Conservation (phyloP, 176 grass and related monocot species). For the Zoysia pacifica region DNA sequence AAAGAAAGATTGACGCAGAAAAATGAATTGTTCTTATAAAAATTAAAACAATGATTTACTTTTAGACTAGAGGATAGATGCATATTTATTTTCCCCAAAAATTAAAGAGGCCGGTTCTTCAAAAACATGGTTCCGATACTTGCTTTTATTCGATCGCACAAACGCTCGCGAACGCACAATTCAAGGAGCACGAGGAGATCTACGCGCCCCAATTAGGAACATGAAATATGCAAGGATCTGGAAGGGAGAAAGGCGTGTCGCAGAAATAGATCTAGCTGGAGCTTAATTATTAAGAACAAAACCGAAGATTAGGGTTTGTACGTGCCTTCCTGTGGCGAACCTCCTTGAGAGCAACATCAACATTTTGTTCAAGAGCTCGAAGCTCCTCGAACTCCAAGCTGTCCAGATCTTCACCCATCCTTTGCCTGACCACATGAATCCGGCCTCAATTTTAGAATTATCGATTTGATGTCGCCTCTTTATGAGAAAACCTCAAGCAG, state of each 20-base stretch:
- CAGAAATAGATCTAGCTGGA: neutral
- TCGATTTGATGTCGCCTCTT: too few relatives aligned
- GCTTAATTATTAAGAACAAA: neutral
- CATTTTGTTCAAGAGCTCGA: constrained; percentile 87
- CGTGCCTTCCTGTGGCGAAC: constrained; percentile 80
- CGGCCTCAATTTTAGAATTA: too few relatives aligned
- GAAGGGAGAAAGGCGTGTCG: neutral
- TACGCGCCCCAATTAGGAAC: neutral
- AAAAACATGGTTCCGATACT: neutral
- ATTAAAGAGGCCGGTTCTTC: neutral
- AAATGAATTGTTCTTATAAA: neutral
- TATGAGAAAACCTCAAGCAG: neutral
- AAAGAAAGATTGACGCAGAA: neutral
- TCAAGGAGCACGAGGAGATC: neutral
- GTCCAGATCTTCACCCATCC: constrained; percentile 86
- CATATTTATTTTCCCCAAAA: neutral
- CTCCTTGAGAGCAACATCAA: constrained; percentile 71
- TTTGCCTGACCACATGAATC: constrained; percentile 52
- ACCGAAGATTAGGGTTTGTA: constrained; percentile 24
- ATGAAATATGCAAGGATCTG: constrained; percentile 51
- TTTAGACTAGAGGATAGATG: neutral
- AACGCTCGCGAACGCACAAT: neutral
- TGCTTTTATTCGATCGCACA: neutral
- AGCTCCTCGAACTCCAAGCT: constrained; percentile 70
- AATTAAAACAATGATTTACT: neutral